phyloP scores from a whole-genome alignment of 176 grass and related monocot genomes.

The Hyparrhenia diplandra region DNA sequence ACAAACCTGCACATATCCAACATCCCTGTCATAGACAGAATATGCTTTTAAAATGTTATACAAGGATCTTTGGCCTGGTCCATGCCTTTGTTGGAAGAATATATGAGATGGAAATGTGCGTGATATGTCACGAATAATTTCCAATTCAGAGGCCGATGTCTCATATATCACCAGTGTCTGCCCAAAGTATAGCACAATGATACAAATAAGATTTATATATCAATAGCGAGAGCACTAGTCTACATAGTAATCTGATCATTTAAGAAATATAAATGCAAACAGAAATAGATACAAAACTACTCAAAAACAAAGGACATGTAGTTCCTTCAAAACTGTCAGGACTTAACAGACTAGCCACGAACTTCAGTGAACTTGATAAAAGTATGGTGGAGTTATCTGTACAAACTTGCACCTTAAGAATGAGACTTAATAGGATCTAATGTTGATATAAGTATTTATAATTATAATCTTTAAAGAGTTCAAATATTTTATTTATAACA shows the following conservation, averaged over 20 bases:
- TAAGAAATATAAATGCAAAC: background rate
- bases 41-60: constrained; percentile 99
- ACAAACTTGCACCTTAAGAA: background rate
- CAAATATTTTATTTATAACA: background rate
- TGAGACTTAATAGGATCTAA: background rate
- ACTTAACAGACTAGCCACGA: too few relatives aligned
- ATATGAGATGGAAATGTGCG: constrained; percentile 98
- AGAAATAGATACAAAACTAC: background rate
- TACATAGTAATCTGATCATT: background rate
- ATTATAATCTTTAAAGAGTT: background rate
- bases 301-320: background rate
- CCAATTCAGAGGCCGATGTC: constrained; percentile 89
- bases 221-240: background rate
- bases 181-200: background rate
- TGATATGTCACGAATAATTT: constrained; percentile 98
- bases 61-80: constrained; percentile 86
- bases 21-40: constrained; percentile 91
- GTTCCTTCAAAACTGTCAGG: background rate
- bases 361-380: too few relatives aligned
- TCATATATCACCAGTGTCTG: constrained; percentile 97
- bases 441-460: background rate
- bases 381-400: background rate
- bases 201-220: background rate
- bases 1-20: constrained; percentile 98
- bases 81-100: constrained; percentile 98